These are phyloP conservation scores for Psidium friedrichsthalianum DNA, from an alignment of 345 rosid species.

Conservation along the genomic window DNA sequence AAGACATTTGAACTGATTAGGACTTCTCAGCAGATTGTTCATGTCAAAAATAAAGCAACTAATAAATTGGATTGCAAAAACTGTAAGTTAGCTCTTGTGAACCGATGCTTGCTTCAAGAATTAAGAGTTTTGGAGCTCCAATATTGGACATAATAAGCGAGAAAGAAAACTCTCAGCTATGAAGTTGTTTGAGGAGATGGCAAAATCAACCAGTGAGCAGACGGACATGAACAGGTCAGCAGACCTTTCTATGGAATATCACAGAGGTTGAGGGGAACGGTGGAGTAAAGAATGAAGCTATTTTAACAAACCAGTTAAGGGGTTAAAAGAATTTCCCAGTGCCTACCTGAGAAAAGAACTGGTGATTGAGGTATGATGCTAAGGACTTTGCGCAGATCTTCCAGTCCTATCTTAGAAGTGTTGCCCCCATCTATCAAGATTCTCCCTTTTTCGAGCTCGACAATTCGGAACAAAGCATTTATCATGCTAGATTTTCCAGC, in stretches of 20 bases:
- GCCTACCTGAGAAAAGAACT: conserved; percentile 78
- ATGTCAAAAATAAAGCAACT: neutral
- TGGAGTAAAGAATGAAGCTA: neutral
- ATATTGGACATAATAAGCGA: neutral
- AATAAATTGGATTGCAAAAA: neutral
- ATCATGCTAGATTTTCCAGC: conserved; percentile 95
- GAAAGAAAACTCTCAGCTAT: neutral
- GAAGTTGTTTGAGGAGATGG: neutral
- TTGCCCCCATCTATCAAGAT: conserved; percentile 62
- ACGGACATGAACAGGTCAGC: neutral
- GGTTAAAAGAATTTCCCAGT: neutral
- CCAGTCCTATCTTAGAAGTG: conserved; percentile 54
- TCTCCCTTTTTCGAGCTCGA: conserved; percentile 80
- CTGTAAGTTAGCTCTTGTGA: neutral
- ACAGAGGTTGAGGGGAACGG: neutral
- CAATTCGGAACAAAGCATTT: conserved; percentile 84
- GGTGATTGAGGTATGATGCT: conserved; percentile 93
- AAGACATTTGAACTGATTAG: neutral
- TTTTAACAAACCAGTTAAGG: neutral
- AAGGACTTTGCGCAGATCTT: conserved; percentile 69
- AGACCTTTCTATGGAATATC: neutral
- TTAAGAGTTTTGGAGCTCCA: neutral
- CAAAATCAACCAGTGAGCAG: neutral
- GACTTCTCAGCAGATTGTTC: neutral
- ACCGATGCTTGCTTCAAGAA: neutral